Evolutionary conservation across 257 asterid species (phyloP).

Genomic region (Euphrasia confusa): DNA sequence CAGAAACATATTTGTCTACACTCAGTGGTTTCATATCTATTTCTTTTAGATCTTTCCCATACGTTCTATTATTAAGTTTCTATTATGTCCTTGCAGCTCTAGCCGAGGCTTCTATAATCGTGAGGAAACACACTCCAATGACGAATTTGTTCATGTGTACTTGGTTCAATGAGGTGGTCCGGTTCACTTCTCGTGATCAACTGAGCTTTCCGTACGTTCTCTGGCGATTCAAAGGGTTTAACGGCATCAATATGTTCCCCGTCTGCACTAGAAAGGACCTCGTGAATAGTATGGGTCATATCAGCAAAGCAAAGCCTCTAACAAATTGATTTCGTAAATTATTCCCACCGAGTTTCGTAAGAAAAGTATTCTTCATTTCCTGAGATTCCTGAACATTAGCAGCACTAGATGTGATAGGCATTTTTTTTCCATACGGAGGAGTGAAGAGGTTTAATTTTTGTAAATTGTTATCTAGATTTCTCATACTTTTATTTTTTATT

Average conservation of each 20-base stretch:
- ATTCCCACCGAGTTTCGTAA: no score
- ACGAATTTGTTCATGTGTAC: slow-evolving; percentile 77
- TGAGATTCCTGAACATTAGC: no score
- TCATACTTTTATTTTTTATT: no score
- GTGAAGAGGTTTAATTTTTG: no score
- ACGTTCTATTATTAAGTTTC: neutral
- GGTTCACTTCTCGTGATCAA: slow-evolving; percentile 95
- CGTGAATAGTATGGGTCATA: slow-evolving; percentile 94
- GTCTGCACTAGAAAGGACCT: slow-evolving; percentile 96
- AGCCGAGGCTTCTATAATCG: slow-evolving; percentile 94
- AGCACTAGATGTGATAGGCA: no score
- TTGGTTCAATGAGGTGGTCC: slow-evolving; percentile 96
- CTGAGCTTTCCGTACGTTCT: slow-evolving; percentile 89
- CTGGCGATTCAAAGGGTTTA: slow-evolving; percentile 72
- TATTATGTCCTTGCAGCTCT: slow-evolving; percentile 56
- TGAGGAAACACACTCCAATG: slow-evolving; percentile 77
- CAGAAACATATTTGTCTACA: no score
- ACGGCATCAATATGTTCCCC: slow-evolving; percentile 68
- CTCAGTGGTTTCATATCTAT: neutral
- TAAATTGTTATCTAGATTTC: no score
- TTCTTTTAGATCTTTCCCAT: neutral
- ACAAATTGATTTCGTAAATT: slow-evolving; percentile 28
- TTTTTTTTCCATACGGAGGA: no score
- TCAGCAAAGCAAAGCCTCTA: slow-evolving; percentile 92
- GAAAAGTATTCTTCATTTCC: no score